These are phyloP conservation scores for Monosporascus sp. DNA, from an alignment of 2,329 filamentous ascomycete species.

Conservation along the genomic window DNA sequence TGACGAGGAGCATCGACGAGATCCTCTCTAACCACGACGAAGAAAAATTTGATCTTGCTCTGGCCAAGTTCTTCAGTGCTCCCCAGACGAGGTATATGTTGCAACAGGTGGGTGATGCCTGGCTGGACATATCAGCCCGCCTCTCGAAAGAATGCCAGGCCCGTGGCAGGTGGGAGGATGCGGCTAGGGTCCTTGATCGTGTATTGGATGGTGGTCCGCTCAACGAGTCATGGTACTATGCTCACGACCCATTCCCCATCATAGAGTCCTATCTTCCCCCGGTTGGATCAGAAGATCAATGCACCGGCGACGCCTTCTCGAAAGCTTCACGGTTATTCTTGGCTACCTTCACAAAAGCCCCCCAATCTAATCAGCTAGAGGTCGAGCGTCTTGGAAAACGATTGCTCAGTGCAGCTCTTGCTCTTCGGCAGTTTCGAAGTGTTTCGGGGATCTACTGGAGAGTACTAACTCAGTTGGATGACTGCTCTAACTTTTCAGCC, in stretches of 20 bases:
- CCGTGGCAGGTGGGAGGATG: constrained; percentile 24
- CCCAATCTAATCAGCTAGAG: constrained; percentile 3
- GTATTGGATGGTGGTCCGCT: constrained; percentile 23
- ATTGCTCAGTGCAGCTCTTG: constrained; percentile 26
- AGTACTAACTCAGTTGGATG: constrained; percentile 17
- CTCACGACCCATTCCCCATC: constrained; percentile 29
- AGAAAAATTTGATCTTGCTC: constrained; percentile 14
- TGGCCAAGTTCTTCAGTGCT: constrained; percentile 13
- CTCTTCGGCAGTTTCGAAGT: constrained; percentile 10
- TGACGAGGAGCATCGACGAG: neutral
- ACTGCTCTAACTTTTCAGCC: constrained; percentile 19
- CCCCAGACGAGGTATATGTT: constrained; percentile 3
- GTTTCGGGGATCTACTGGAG: constrained; percentile 28
- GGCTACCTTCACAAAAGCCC: constrained; percentile 21
- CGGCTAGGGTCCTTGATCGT: constrained; percentile 23
- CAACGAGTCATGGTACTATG: constrained; percentile 29
- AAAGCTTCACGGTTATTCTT: constrained; percentile 27
- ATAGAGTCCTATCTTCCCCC: constrained; percentile 24
- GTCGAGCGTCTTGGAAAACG: constrained; percentile 17
- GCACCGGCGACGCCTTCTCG: constrained; percentile 9
- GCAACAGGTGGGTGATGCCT: constrained; percentile 9
- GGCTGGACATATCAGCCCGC: constrained; percentile 21
- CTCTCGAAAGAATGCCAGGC: constrained; percentile 30
- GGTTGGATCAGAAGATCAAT: constrained; percentile 3
- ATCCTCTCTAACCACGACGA: constrained; percentile 10